Evolutionary conservation across 495 filamentous ascomycete genomes (phyloP).

Genomic region (Penicillium turbatum): DNA sequence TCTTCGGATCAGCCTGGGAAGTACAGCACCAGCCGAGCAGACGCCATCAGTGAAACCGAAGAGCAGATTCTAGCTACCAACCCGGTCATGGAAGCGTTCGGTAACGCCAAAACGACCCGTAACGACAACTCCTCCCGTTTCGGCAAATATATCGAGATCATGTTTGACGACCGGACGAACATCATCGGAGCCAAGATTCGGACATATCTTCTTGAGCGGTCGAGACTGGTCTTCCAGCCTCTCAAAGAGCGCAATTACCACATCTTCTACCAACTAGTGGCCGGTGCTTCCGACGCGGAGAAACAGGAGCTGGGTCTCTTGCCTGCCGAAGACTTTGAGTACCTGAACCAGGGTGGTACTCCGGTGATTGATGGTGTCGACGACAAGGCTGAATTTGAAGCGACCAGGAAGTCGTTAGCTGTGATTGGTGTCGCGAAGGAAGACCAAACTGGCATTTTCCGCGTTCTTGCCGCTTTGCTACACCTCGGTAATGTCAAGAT

Average conservation of each 20-base stretch:
- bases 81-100: slow-evolving; percentile 99
- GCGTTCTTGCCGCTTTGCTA: slow-evolving; percentile 83
- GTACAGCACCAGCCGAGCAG: slow-evolving; percentile 70
- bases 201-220: slow-evolving; percentile 93
- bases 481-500: slow-evolving; percentile 98
- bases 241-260: slow-evolving; percentile 98
- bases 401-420: slow-evolving; percentile 76
- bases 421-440: slow-evolving; percentile 78
- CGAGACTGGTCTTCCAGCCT: slow-evolving; percentile 96
- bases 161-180: slow-evolving; percentile 93
- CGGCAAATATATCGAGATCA: slow-evolving; percentile 99
- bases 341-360: slow-evolving; percentile 91
- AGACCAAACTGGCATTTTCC: slow-evolving; percentile 82
- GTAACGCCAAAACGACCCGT: slow-evolving; percentile 96
- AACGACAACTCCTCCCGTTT: slow-evolving; percentile 99
- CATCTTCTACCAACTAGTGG: slow-evolving; percentile 97
- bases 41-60: slow-evolving; percentile 96
- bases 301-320: slow-evolving; percentile 70
- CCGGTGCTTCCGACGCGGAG: slow-evolving; percentile 85
- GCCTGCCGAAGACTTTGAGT: slow-evolving; percentile 86
- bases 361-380: slow-evolving; percentile 93
- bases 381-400: slow-evolving; percentile 87
- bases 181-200: slow-evolving; percentile 97
- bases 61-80: slow-evolving; percentile 98
- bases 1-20: slow-evolving; percentile 83